Conservation (phyloP, 805 yeast species). For the Metschnikowia reukaufii region DNA sequence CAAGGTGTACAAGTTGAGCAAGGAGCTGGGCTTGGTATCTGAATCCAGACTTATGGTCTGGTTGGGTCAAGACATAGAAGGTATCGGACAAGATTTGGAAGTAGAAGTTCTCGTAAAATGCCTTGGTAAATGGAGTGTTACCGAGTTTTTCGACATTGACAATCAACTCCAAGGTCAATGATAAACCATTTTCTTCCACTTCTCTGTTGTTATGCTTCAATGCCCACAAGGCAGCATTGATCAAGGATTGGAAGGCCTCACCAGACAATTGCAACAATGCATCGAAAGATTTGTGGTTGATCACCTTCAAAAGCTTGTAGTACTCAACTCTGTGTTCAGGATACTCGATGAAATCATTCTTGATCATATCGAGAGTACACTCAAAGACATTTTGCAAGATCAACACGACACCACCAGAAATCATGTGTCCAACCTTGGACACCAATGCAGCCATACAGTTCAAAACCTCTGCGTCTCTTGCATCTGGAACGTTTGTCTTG, state of each 20-base stretch:
- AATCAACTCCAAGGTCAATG: slow-evolving; percentile 77
- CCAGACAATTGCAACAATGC: slow-evolving; percentile 88
- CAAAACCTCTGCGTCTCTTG: slow-evolving; percentile 96
- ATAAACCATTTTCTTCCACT: slow-evolving; percentile 89
- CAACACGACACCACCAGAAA: slow-evolving; percentile 84
- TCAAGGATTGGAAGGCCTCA: slow-evolving; percentile 84
- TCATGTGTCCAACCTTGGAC: slow-evolving; percentile 78
- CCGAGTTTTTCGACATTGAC: slow-evolving; percentile 81
- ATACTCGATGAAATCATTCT: slow-evolving; percentile 91
- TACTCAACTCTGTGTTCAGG: slow-evolving; percentile 98
- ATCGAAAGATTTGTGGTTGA: slow-evolving; percentile 78
- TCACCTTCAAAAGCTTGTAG: slow-evolving; percentile 84
- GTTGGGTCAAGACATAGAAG: slow-evolving; percentile 89
- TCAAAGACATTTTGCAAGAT: slow-evolving; percentile 91
- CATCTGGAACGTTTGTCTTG: slow-evolving; percentile 85
- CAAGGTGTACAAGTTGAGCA: slow-evolving; percentile 79
- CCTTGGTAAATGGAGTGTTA: slow-evolving; percentile 69
- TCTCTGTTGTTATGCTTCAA: slow-evolving; percentile 96
- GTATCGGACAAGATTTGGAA: slow-evolving; percentile 89
- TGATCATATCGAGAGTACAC: slow-evolving; percentile 93
- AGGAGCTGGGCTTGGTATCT: slow-evolving; percentile 81
- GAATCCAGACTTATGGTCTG: slow-evolving; percentile 97
- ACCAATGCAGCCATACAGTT: slow-evolving; percentile 93
- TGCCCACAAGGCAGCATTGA: slow-evolving; percentile 97
- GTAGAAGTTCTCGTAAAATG: slow-evolving; percentile 85